These are phyloP conservation scores for Arabidopsis arenosa DNA, from an alignment of 345 rosid species.

Conservation along the genomic window DNA sequence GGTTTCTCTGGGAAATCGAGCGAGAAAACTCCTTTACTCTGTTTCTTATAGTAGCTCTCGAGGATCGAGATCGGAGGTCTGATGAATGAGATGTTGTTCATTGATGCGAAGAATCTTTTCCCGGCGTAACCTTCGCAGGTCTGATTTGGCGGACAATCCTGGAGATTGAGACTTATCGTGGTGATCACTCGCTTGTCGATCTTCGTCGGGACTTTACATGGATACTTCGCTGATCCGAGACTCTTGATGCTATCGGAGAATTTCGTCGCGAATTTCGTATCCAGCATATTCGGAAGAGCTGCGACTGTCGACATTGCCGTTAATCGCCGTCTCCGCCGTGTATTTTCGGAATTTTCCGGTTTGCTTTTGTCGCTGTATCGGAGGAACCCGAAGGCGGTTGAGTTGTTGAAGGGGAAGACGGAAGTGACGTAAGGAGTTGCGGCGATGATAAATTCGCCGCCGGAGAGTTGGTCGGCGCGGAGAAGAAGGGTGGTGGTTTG, in stretches of 20 bases:
- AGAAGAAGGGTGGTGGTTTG: conserved; percentile 72
- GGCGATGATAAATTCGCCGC: conserved; percentile 57
- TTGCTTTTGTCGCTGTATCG: conserved; percentile 43
- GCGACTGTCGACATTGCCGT: conserved; percentile 4
- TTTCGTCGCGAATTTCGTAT: conserved; percentile 55
- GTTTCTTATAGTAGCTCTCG: conserved; percentile 54
- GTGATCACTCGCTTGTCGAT: conserved; percentile 58
- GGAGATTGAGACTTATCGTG: conserved; percentile 60
- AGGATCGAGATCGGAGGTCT: conserved; percentile 54
- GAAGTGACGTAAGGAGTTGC: conserved; percentile 62
- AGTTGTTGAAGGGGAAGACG: conserved; percentile 58
- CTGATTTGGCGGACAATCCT: conserved; percentile 53
- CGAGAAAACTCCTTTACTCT: conserved; percentile 36
- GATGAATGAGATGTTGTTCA: conserved; percentile 68
- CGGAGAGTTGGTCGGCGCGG: conserved; percentile 47
- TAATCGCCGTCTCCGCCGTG: conserved; percentile 25
- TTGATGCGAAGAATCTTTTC: conserved; percentile 55
- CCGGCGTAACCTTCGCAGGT: conserved; percentile 54
- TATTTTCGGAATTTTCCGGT: neutral
- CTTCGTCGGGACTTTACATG: conserved; percentile 59
- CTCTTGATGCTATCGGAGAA: conserved; percentile 49
- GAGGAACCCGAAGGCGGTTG: conserved; percentile 61
- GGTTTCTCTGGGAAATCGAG: conserved; percentile 61
- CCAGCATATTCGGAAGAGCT: conserved; percentile 54
- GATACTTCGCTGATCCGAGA: conserved; percentile 56